phyloP scores from a whole-genome alignment of 2,329 filamentous ascomycete species.

The Phialocephala subalpina region DNA sequence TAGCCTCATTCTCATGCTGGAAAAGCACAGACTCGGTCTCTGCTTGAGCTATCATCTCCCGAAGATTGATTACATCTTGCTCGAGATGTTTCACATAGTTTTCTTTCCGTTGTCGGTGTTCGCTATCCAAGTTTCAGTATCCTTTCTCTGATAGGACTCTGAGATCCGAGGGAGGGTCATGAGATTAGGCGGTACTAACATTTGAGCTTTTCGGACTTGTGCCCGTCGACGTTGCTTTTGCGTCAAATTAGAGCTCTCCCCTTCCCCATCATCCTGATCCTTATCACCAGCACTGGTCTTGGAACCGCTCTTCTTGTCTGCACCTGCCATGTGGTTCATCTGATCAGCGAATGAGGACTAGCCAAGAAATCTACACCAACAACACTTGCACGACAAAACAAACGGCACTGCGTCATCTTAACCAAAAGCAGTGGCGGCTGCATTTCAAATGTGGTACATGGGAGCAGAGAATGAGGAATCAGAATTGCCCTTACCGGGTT shows the following conservation, averaged over 20 bases:
- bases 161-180: not conserved
- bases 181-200: conserved; percentile 26
- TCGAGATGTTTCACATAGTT: conserved; percentile 42
- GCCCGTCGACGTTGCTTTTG: conserved; percentile 40
- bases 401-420: not conserved
- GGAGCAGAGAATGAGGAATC: conserved; percentile 7
- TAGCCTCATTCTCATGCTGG: conserved; percentile 37
- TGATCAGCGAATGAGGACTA: conserved; percentile 9
- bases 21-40: conserved; percentile 31
- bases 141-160: conserved; percentile 3
- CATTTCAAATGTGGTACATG: not conserved
- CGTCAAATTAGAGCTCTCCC: conserved; percentile 22
- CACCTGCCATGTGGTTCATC: conserved; percentile 1
- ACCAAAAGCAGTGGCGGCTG: not conserved
- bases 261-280: not conserved
- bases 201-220: conserved; percentile 43
- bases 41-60: conserved; percentile 36
- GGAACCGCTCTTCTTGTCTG: conserved; percentile 5
- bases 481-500: conserved; percentile 24
- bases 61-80: conserved; percentile 39
- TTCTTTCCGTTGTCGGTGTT: conserved; percentile 42
- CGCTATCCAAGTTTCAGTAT: conserved; percentile 26
- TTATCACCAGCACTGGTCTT: not conserved
- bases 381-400: not conserved
- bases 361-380: not conserved